Conservation (phyloP, 805 yeast genomes). For the Hanseniaspora clermontiae region DNA sequence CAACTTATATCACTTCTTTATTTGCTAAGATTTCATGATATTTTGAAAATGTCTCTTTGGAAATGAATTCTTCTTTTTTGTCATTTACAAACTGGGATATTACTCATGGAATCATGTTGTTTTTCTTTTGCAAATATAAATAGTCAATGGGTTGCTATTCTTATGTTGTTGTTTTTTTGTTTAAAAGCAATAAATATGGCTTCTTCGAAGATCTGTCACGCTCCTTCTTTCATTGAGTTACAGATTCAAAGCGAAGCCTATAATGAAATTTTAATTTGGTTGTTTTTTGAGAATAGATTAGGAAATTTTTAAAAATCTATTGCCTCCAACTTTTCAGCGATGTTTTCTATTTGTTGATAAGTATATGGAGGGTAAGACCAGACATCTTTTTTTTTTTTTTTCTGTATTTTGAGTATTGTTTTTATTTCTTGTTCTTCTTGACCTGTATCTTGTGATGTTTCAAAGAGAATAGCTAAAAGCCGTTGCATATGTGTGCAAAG, state of each 20-base stretch:
- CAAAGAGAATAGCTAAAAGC: too few species aligned
- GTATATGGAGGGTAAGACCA: constrained; percentile 9
- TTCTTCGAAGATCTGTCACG: constrained; percentile 36
- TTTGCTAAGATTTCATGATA: background rate
- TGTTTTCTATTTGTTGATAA: background rate
- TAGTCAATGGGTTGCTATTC: background rate
- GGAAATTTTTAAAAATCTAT: constrained; percentile 4
- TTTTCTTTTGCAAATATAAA: background rate
- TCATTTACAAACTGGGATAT: background rate
- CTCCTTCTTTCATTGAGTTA: constrained; percentile 29
- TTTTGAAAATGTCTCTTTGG: background rate
- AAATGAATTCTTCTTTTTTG: background rate
- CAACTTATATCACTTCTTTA: background rate
- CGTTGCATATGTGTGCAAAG: too few species aligned
- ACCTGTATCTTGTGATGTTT: background rate
- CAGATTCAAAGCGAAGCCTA: constrained; percentile 39
- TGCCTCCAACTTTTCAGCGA: constrained; percentile 5
- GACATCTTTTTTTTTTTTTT: constrained; percentile 1
- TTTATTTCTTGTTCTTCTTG: background rate
- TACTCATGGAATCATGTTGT: background rate
- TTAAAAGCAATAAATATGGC: constrained; percentile 22
- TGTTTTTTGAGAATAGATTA: constrained; percentile 2
- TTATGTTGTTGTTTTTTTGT: background rate
- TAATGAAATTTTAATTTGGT: constrained; percentile 17
- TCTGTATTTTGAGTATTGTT: background rate